Base-by-base conservation (phyloP, 2,329 filamentous ascomycete genomes). In the Zalaria sp. region DNA sequence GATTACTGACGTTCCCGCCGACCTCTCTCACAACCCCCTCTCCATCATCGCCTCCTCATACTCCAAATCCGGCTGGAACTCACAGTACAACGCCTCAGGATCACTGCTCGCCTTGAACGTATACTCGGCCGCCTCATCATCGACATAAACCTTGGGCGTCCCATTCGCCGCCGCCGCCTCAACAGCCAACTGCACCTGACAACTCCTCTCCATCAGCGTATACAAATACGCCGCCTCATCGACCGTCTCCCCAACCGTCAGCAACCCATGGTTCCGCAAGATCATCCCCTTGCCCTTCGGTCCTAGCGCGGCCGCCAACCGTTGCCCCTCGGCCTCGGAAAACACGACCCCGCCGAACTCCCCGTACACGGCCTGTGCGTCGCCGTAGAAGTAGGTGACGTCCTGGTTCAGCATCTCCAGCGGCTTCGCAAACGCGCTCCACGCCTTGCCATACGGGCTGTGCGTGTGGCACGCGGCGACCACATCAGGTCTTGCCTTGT, bases 191-290 rank as follows among this genome's bases (percentile, higher is more conserved):
- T 86, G 81, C 28, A 82, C 71, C 43, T 75, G 69, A 55, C 81
- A 85, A 37, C 72, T 76, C 38, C 79, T 68, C 57, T 86, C 81
- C 57, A 84, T 67, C 36, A 81, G 61, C 0, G 74, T 76, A 54
- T 83, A 81, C 40, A 84, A 57, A 57, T 79, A 86, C 0, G 76
- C 77, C 1, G 81, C 81, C 58, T 86, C 81, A 53, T 86, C 81
- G 2, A 86, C 81, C 0, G 81, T 86, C 5, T 58, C 53, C 3
- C 82, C 82, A 0, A 83, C 80, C 0, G 79, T 83, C 39, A 86
- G 59, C 31, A 87, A 61, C 0, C 82, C 82, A 58, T 86, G 81
- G 55, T 85, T 86, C 48, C 79, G 66, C 39, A 85, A 61, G 37
- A 85, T 77, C 47, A 75, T 68, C 1, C 69, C 79, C 56, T 73